A percentile compares a stretch with the other conserved stretches of the same genome.
phyloP scores from a whole-genome alignment of 495 filamentous ascomycete genomes.

The Neurospora tetrasperma region DNA sequence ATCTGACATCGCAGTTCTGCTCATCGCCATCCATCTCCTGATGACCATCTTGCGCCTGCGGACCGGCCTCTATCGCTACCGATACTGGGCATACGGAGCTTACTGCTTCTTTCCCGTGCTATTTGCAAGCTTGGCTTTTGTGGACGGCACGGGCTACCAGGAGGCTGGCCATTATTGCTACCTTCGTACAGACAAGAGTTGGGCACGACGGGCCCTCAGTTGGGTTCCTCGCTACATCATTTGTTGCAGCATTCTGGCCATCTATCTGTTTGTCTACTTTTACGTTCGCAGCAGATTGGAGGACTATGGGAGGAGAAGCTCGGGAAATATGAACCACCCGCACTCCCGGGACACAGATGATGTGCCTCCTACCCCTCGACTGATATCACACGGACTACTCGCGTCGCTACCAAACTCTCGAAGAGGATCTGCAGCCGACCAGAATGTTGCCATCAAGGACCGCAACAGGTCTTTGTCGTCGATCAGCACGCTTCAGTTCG shows the following conservation, averaged over 20 bases:
- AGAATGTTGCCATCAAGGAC: conserved; percentile 13
- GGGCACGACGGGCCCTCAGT: conserved; percentile 54
- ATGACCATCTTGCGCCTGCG: conserved; percentile 54
- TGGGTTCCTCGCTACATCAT: conserved; percentile 69
- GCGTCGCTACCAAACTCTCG: conserved; percentile 22
- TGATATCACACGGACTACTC: conserved; percentile 33
- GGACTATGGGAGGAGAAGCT: conserved; percentile 22
- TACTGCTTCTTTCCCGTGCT: conserved; percentile 48
- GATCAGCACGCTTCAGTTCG: conserved; percentile 15
- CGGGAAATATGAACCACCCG: conserved; percentile 9
- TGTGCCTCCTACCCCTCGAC: conserved; percentile 26
- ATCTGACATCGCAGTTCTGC: conserved; percentile 56
- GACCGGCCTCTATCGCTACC: conserved; percentile 57
- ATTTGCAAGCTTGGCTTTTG: conserved; percentile 53
- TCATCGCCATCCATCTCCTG: conserved; percentile 61
- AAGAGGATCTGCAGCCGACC: conserved; percentile 16
- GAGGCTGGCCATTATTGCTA: conserved; percentile 57
- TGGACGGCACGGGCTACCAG: conserved; percentile 45
- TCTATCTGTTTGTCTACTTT: conserved; percentile 59
- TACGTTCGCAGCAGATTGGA: conserved; percentile 40
- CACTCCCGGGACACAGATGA: conserved; percentile 5
- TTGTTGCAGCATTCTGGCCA: conserved; percentile 45
- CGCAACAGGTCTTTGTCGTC: conserved; percentile 24
- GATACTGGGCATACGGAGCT: conserved; percentile 41
- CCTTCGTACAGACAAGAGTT: conserved; percentile 50